phyloP scores from a whole-genome alignment of 148 eudicot species.

The Vaccinium myrtillus region DNA sequence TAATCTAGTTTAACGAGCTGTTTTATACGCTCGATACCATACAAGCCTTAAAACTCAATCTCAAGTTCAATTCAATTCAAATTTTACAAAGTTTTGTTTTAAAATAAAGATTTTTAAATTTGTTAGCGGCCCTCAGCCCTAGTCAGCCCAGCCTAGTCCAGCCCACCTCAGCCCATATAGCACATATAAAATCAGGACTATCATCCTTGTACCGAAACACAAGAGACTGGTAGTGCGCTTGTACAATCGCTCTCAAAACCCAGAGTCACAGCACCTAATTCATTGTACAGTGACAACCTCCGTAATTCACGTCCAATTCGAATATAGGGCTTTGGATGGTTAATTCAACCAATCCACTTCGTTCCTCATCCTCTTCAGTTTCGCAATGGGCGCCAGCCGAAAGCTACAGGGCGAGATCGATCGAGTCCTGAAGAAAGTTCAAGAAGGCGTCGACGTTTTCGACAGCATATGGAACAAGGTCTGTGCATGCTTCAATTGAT shows the following conservation, averaged over 20 bases:
- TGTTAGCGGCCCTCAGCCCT: too few relatives aligned
- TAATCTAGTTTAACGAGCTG: too few relatives aligned
- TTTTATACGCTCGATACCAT: too few relatives aligned
- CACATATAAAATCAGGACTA: too few relatives aligned
- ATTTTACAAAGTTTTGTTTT: too few relatives aligned
- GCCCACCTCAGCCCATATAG: too few relatives aligned
- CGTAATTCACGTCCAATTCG: not conserved
- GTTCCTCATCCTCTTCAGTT: constrained; percentile 9
- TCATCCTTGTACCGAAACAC: too few relatives aligned
- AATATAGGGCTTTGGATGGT: constrained; percentile 11
- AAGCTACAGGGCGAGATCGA: constrained; percentile 98
- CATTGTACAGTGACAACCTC: not conserved
- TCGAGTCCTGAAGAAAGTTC: constrained; percentile 94
- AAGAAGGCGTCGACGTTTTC: constrained; percentile 96
- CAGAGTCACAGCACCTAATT: not conserved
- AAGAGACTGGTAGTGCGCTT: too few relatives aligned
- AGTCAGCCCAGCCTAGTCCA: too few relatives aligned
- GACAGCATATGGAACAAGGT: constrained; percentile 99
- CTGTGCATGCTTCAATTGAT: not conserved
- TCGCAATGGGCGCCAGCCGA: constrained; percentile 87
- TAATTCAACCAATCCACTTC: not conserved
- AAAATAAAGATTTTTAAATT: too few relatives aligned
- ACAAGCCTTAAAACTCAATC: too few relatives aligned
- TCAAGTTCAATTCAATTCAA: too few relatives aligned
- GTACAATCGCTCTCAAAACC: not conserved